Evolutionary conservation across 1,284 basidiomycete genomes (phyloP).

Genomic region (Ustilago crameri): DNA sequence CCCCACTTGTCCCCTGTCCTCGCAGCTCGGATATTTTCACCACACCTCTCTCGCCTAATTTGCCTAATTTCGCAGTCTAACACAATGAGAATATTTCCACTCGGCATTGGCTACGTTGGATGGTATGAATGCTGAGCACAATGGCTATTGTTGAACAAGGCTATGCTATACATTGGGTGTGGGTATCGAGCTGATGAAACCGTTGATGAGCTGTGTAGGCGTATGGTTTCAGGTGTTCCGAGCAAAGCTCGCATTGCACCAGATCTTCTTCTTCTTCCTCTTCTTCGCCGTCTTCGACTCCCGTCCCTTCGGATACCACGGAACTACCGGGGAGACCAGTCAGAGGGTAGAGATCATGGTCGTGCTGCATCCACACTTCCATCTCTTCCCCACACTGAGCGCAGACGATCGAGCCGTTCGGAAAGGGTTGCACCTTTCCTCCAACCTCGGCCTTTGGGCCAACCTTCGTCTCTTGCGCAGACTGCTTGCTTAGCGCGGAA

Average conservation of each 20-base stretch:
- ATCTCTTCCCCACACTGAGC: slow-evolving; percentile 34
- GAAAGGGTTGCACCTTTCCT: slow-evolving; percentile 5
- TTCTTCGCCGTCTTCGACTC: neutral
- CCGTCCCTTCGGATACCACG: neutral
- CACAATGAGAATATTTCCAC: no score
- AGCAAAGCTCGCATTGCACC: slow-evolving; percentile 19
- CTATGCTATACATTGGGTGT: neutral
- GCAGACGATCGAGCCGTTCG: slow-evolving; percentile 12
- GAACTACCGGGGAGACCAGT: slow-evolving; percentile 29
- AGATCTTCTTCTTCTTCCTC: slow-evolving; percentile 5
- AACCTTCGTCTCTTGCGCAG: no score
- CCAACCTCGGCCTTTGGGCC: neutral
- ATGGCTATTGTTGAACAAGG: no score
- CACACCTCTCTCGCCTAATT: no score
- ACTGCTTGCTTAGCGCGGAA: no score
- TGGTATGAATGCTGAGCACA: no score
- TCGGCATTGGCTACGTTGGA: no score
- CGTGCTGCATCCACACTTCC: slow-evolving; percentile 60
- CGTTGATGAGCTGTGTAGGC: slow-evolving; percentile 25
- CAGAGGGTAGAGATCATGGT: slow-evolving; percentile 51
- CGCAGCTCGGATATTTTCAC: no score
- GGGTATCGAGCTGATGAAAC: slow-evolving; percentile 22
- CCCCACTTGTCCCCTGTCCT: no score
- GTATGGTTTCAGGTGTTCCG: slow-evolving; percentile 17
- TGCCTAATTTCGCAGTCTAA: no score